Percentiles rank a stretch among this genome's conserved stretches.
phyloP scores from a whole-genome alignment of 441 rosid genomes.

The Gossypium lobatum region DNA sequence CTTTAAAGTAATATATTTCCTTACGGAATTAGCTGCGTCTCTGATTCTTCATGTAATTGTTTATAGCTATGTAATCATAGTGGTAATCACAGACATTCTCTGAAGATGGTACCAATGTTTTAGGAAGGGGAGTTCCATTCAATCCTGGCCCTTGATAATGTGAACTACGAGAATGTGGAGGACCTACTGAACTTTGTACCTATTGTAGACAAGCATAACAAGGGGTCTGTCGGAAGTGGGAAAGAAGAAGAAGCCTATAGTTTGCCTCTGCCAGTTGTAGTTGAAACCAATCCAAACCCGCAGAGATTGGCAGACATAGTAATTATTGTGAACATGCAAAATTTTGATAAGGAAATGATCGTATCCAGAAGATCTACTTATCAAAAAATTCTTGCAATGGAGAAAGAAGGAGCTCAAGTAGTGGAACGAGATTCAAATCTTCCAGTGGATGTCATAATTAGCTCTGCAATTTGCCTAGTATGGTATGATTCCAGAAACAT shows the following conservation, averaged over 20 bases:
- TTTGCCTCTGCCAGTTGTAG: conserved; percentile 30
- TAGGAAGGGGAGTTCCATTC: conserved; percentile 39
- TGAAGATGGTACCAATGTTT: conserved; percentile 16
- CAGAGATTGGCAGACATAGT: conserved; percentile 28
- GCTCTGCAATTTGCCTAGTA: conserved; percentile 63
- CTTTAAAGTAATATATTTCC: neutral
- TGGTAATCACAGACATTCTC: neutral
- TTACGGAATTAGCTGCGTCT: neutral
- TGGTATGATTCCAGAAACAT: conserved; percentile 75
- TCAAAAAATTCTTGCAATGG: conserved; percentile 75
- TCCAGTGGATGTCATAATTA: conserved; percentile 74
- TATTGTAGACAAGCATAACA: conserved; percentile 23
- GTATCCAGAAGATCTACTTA: conserved; percentile 80
- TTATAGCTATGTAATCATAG: conserved; percentile 8
- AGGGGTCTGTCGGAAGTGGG: conserved; percentile 30
- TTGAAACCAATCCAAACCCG: conserved; percentile 32
- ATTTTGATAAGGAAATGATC: conserved; percentile 71
- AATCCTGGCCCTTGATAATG: conserved; percentile 18
- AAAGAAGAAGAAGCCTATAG: conserved; percentile 33
- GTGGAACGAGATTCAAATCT: conserved; percentile 84
- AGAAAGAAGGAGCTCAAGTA: conserved; percentile 79
- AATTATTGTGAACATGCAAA: conserved; percentile 74
- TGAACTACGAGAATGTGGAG: conserved; percentile 32
- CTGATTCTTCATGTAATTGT: neutral
- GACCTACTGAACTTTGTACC: conserved; percentile 39